A percentile compares a stretch with the other conserved stretches of the same genome.
Conservation (phyloP, 2,329 filamentous ascomycete species). For the Davidsoniella australis region DNA sequence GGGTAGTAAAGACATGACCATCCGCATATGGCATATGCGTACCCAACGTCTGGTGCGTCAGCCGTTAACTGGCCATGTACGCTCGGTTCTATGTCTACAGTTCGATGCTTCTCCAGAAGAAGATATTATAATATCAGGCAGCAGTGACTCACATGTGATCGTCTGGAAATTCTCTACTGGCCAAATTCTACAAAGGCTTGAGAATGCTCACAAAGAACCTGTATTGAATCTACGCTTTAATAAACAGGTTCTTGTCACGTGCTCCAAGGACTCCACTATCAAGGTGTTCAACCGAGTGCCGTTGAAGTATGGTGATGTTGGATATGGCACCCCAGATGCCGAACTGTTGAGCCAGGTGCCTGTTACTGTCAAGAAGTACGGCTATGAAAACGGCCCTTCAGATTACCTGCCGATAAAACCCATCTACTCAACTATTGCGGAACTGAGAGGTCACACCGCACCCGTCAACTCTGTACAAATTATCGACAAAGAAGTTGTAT, state of each 20-base stretch:
- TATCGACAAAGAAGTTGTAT: constrained; percentile 69
- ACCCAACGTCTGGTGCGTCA: constrained; percentile 58
- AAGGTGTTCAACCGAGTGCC: constrained; percentile 80
- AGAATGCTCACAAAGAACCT: constrained; percentile 68
- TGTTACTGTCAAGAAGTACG: constrained; percentile 34
- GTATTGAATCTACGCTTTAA: constrained; percentile 91
- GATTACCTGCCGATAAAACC: constrained; percentile 34
- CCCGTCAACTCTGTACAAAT: constrained; percentile 96
- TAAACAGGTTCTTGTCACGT: constrained; percentile 79
- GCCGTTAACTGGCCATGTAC: constrained; percentile 61
- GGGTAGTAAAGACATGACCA: constrained; percentile 73
- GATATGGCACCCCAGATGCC: constrained; percentile 26
- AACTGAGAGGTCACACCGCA: constrained; percentile 67
- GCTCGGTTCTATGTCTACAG: constrained; percentile 85
- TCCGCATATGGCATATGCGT: constrained; percentile 80
- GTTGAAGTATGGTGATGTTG: constrained; percentile 42
- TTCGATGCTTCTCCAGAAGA: constrained; percentile 80
- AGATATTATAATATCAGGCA: constrained; percentile 87
- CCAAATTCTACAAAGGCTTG: constrained; percentile 58
- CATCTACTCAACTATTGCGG: constrained; percentile 62
- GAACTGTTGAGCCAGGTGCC: constrained; percentile 33
- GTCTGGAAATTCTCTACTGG: constrained; percentile 91
- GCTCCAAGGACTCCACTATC: constrained; percentile 92
- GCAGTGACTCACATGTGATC: constrained; percentile 80
- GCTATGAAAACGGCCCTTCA: constrained; percentile 30